Conservation (phyloP, 176 grass and related monocot species). For the Themeda triandra region DNA sequence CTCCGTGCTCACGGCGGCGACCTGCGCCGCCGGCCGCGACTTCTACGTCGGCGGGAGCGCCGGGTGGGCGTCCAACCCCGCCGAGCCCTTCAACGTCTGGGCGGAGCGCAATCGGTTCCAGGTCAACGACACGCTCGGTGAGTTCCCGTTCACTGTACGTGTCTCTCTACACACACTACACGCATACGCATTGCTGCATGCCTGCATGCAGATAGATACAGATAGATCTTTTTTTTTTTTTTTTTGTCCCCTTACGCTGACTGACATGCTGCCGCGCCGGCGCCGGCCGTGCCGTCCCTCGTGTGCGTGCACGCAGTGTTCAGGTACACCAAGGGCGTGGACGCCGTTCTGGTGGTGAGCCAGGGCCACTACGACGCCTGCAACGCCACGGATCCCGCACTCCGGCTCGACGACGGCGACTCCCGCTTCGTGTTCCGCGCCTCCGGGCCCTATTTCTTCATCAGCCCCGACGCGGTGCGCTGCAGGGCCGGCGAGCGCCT, state of each 20-base stretch:
- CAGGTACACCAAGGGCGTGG: constrained; percentile 35
- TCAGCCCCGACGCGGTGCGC: constrained; percentile 46
- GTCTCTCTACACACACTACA: too few species aligned
- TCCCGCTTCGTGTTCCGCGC: constrained; percentile 36
- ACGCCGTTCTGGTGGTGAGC: constrained; percentile 64
- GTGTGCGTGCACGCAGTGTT: constrained; percentile 48
- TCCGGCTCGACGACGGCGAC: constrained; percentile 45
- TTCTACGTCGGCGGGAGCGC: constrained; percentile 56
- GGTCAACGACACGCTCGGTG: constrained; percentile 75
- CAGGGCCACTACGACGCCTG: constrained; percentile 61
- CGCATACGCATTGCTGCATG: too few species aligned
- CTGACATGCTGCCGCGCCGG: not conserved
- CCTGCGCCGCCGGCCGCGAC: constrained; percentile 26
- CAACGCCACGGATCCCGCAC: constrained; percentile 40
- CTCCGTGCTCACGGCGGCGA: constrained; percentile 6
- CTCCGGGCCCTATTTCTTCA: constrained; percentile 68
- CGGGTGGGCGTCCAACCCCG: constrained; percentile 54
- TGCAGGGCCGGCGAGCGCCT: constrained; percentile 55
- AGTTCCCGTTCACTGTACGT: not conserved
- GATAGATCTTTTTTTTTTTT: too few species aligned
- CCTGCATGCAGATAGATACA: not conserved
- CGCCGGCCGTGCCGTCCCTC: not conserved
- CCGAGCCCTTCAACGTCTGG: constrained; percentile 59
- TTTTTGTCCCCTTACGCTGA: not conserved
- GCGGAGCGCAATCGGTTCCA: constrained; percentile 76